These are phyloP conservation scores for Naumovozyma baii DNA, from an alignment of 805 yeast species.

Conservation along the genomic window DNA sequence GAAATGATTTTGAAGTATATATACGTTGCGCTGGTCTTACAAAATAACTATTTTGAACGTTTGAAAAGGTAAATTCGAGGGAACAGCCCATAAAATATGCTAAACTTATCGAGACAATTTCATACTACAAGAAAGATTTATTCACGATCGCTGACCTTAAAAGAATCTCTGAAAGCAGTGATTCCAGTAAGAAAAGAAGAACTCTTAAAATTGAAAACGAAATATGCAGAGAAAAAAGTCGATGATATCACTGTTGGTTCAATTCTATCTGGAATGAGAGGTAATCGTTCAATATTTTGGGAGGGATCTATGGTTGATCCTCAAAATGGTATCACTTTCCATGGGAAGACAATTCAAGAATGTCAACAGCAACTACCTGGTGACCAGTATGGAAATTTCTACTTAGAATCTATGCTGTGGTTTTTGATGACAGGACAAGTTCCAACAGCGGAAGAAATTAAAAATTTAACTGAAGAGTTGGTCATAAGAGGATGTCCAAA, in stretches of 20 bases:
- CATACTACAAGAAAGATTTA: not conserved
- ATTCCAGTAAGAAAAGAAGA: slow-evolving; percentile 39
- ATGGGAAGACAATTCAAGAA: slow-evolving; percentile 65
- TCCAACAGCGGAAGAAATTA: slow-evolving; percentile 52
- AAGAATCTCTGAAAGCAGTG: slow-evolving; percentile 17
- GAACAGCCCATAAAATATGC: not conserved
- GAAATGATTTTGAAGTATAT: too few species aligned
- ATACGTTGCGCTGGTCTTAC: too few species aligned
- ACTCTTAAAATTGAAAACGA: slow-evolving; percentile 33
- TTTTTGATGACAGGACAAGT: slow-evolving; percentile 63
- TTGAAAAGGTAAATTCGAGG: too few species aligned
- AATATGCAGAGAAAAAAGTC: slow-evolving; percentile 29
- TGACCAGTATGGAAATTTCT: slow-evolving; percentile 47
- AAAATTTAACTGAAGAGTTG: slow-evolving; percentile 47
- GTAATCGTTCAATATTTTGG: slow-evolving; percentile 66
- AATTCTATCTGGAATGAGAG: slow-evolving; percentile 69
- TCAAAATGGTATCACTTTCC: slow-evolving; percentile 66
- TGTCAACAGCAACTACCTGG: slow-evolving; percentile 55
- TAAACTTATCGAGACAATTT: not conserved
- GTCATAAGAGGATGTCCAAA: slow-evolving; percentile 39
- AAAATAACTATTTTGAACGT: too few species aligned
- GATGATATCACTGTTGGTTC: slow-evolving; percentile 39
- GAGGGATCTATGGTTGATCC: slow-evolving; percentile 73
- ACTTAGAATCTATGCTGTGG: slow-evolving; percentile 76
- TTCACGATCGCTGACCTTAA: slow-evolving; percentile 10